Evolutionary conservation across 2,329 filamentous ascomycete genomes (phyloP).

Genomic region (Rhynchosporium agropyri): DNA sequence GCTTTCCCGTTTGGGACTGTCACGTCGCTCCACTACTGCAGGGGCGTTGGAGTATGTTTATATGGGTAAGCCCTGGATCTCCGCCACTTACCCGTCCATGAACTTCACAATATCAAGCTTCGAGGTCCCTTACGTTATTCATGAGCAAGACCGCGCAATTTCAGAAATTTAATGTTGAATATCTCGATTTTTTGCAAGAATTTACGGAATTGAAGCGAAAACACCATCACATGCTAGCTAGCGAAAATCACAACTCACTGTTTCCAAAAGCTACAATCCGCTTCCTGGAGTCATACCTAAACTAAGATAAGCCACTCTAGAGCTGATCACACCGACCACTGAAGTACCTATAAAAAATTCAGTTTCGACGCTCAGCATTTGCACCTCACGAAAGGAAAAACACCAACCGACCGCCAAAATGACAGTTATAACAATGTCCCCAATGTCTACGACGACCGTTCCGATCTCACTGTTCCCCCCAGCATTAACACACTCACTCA

Average conservation of each 20-base stretch:
- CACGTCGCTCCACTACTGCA: constrained; percentile 5
- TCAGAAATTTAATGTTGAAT: background rate
- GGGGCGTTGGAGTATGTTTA: background rate
- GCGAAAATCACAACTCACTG: background rate
- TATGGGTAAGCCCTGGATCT: background rate
- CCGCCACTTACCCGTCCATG: constrained; percentile 5
- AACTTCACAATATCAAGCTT: background rate
- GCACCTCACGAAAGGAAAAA: too few species aligned
- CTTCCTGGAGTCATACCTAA: background rate
- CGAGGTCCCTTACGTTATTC: background rate
- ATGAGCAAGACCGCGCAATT: background rate
- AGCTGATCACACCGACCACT: background rate
- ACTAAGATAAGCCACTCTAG: constrained; percentile 3
- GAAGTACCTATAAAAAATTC: background rate
- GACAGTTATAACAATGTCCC: constrained; percentile 22
- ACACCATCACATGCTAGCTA: constrained; percentile 1
- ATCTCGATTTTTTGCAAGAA: constrained; percentile 2
- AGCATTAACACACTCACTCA: constrained; percentile 26
- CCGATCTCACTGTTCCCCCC: constrained; percentile 25
- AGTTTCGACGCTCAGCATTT: background rate
- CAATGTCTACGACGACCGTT: constrained; percentile 12
- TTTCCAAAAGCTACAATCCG: background rate
- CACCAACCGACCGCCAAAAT: constrained; percentile 19
- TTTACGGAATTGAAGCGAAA: background rate
- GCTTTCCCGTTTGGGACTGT: constrained; percentile 7